phyloP scores from a whole-genome alignment of 495 filamentous ascomycete species.

The Aspergillus campestris region DNA sequence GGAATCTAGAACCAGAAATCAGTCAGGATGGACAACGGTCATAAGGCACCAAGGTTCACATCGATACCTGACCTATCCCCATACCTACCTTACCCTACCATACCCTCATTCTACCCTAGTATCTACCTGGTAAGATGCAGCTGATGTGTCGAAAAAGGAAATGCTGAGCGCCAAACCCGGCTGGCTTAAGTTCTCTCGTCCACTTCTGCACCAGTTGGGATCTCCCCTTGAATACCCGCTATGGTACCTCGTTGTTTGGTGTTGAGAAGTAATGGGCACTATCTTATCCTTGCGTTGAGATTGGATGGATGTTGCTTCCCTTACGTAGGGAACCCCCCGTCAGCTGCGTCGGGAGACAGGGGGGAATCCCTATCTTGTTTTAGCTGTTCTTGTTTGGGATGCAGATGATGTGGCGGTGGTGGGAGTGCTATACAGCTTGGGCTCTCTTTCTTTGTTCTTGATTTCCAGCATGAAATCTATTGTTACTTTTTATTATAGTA shows the following conservation, averaged over 20 bases:
- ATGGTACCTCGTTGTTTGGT: background rate
- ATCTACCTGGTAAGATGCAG: background rate
- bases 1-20: too few relatives aligned
- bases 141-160: conserved; percentile 5
- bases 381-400: background rate
- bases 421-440: too few relatives aligned
- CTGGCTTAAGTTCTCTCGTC: conserved; percentile 2
- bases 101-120: background rate
- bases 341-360: too few relatives aligned
- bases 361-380: background rate
- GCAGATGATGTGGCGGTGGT: too few relatives aligned
- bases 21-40: too few relatives aligned
- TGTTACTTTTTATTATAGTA: too few relatives aligned
- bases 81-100: background rate
- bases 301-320: background rate
- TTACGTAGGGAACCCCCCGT: too few relatives aligned
- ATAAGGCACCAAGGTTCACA: too few relatives aligned
- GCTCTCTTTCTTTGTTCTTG: too few relatives aligned
- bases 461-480: too few relatives aligned
- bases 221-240: conserved; percentile 9
- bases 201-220: background rate
- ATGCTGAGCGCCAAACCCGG: too few relatives aligned
- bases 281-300: conserved; percentile 7
- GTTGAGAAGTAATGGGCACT: background rate
- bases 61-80: too few relatives aligned